phyloP scores from a whole-genome alignment of 495 filamentous ascomycete species.

The Neurospora tetrasperma region DNA sequence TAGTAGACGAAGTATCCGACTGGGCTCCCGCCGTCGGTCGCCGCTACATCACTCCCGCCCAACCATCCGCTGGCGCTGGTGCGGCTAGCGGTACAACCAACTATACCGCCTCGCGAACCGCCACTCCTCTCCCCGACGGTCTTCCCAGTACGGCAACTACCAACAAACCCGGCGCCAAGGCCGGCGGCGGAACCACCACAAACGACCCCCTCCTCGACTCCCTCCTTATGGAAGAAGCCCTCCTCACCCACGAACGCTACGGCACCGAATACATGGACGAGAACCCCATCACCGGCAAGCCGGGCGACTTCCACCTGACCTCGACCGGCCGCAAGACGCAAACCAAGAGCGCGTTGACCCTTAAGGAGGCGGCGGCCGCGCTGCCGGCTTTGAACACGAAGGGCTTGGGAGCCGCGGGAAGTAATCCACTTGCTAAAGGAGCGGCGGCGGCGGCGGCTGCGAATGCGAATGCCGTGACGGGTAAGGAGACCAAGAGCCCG shows the following conservation, averaged over 20 bases:
- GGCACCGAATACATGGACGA: slow-evolving; percentile 86
- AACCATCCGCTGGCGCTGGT: slow-evolving; percentile 12
- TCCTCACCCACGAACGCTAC: slow-evolving; percentile 52
- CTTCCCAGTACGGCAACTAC: slow-evolving; percentile 50
- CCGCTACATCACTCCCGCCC: slow-evolving; percentile 51
- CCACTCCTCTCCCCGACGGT: slow-evolving; percentile 4
- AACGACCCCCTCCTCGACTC: slow-evolving; percentile 28
- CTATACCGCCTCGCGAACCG: slow-evolving; percentile 20
- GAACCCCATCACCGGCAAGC: slow-evolving; percentile 74
- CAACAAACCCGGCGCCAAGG: slow-evolving; percentile 43
- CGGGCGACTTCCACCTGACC: slow-evolving; percentile 73
- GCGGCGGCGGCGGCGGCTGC: background rate
- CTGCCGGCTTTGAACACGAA: slow-evolving; percentile 31
- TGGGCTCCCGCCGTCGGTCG: slow-evolving; percentile 69
- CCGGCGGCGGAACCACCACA: slow-evolving; percentile 10
- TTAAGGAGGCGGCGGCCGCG: slow-evolving; percentile 1
- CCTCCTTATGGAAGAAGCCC: slow-evolving; percentile 57
- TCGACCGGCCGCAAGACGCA: slow-evolving; percentile 40
- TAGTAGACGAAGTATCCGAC: slow-evolving; percentile 46
- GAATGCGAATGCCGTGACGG: slow-evolving; percentile 11
- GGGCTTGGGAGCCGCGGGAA: slow-evolving; percentile 12
- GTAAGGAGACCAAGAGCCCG: slow-evolving; percentile 40
- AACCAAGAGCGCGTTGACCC: slow-evolving; percentile 16
- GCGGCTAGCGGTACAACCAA: slow-evolving; percentile 14
- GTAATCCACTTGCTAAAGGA: slow-evolving; percentile 21